Base-by-base conservation (phyloP, 495 filamentous ascomycete species). In the Podospora anserina region DNA sequence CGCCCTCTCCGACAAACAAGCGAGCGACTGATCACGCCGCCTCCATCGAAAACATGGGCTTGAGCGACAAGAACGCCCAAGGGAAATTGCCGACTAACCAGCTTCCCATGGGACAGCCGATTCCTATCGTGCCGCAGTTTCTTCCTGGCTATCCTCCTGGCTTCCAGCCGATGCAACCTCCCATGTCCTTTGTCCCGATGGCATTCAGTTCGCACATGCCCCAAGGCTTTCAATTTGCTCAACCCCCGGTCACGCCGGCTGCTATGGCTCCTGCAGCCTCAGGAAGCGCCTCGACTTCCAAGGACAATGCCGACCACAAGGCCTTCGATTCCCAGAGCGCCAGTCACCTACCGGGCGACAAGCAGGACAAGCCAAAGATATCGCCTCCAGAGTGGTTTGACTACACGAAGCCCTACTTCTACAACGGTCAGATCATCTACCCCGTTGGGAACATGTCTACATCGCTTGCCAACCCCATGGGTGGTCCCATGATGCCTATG, bases 391-490 rank as follows among this genome's bases (percentile, higher is more conserved):
- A 80, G 65, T 74, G 81, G 63, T 80, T 82, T 30, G 83, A 85
- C 54, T 73, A 72, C 13, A 80, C 75, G 56, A 78, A 79, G 66
- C 82, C 83, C 0, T 83, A 82, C 67, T 78, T 79, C 59, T 76
- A 77, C 74, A 85, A 85, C 65, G 82, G 82, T 57, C 81, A 85
- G 32, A 65, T 82, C 55, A 72, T 85, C n/a, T 82, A 80, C 54
- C 83, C 83, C 1, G 57, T 80, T n/a, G 69, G 66, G 7, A 71
- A 64, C 19, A n/a, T 19, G 4, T 2, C 39, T 13, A 2, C 39
- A 11, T 49, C 39, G 2, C 39, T 49, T 49, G 16, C 19, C 16
- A 32, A 19, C 4, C 30, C 64, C 5, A 39, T 76, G 65, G 69
- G 65, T 9, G 70, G 59, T 18, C 66, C 57, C 15, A 68, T 71